Evolutionary conservation across 192 early-diverging fungal genomes (phyloP).

Genomic region (Backusella sp.): DNA sequence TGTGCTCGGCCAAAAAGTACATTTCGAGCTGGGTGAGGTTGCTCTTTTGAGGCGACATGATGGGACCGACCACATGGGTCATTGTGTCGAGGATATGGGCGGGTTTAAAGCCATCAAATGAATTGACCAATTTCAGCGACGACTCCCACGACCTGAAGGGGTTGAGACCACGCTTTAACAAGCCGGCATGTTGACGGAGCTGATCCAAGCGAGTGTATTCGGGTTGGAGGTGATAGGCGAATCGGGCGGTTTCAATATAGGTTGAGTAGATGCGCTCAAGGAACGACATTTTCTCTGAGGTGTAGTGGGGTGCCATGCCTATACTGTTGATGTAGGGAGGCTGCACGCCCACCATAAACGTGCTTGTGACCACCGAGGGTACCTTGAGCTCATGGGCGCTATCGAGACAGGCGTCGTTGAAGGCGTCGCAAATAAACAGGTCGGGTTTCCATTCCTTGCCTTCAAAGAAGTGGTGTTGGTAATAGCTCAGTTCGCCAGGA

Average conservation of each 20-base stretch:
- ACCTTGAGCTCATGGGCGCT: background rate
- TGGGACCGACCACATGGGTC: constrained; percentile 24
- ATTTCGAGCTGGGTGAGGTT: background rate
- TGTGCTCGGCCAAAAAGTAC: constrained; percentile 11
- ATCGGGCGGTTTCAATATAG: background rate
- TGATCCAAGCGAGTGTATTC: background rate
- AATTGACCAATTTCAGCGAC: background rate
- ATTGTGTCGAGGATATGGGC: background rate
- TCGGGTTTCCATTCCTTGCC: background rate
- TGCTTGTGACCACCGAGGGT: background rate
- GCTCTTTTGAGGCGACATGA: constrained; percentile 6
- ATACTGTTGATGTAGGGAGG: background rate
- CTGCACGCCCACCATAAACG: background rate
- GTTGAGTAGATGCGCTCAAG: background rate
- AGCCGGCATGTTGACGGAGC: background rate
- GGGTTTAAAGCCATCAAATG: background rate
- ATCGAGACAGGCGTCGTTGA: background rate
- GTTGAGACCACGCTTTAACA: background rate
- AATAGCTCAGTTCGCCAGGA: background rate
- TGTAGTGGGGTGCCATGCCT: background rate
- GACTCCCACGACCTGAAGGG: background rate
- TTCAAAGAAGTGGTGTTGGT: background rate
- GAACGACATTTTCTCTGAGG: background rate
- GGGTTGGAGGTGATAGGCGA: background rate
- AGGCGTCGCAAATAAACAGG: background rate